phyloP scores from a whole-genome alignment of 108 stramenopile genomes.

The Pseudonitzschia pungens region DNA sequence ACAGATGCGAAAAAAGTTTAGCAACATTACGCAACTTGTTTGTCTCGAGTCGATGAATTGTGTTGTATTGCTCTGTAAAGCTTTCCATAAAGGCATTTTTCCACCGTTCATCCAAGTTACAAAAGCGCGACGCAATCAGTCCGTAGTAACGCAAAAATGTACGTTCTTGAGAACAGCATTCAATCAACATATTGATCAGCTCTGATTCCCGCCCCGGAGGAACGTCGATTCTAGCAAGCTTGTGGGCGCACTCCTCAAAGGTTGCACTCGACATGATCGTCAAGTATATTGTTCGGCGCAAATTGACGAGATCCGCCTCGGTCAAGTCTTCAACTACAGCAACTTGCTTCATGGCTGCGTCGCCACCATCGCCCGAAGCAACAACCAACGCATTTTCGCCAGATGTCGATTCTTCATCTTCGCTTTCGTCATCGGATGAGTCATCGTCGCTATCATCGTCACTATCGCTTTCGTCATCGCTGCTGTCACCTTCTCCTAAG shows the following conservation, averaged over 20 bases:
- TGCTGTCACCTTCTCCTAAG: conserved; percentile 73
- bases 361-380: background rate
- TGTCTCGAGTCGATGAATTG: conserved; percentile 97
- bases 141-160: conserved; percentile 97
- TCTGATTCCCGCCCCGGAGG: conserved; percentile 84
- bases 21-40: conserved; percentile 99
- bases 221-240: conserved; percentile 94
- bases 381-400: conserved; percentile 17
- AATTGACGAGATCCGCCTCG: conserved; percentile 93
- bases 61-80: conserved; percentile 85
- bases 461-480: conserved; percentile 52
- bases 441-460: conserved; percentile 56
- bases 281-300: conserved; percentile 96
- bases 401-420: conserved; percentile 29
- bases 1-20: conserved; percentile 97
- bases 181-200: conserved; percentile 96
- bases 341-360: conserved; percentile 35
- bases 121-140: conserved; percentile 92
- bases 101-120: conserved; percentile 88
- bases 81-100: conserved; percentile 85
- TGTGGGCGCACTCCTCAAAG: conserved; percentile 99
- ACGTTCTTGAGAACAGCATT: conserved; percentile 97
- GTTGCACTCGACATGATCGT: conserved; percentile 98
- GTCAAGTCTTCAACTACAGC: conserved; percentile 76
- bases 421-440: conserved; percentile 50